Conservation (phyloP, 1,284 basidiomycete species). For the Fomes fomentarius region DNA sequence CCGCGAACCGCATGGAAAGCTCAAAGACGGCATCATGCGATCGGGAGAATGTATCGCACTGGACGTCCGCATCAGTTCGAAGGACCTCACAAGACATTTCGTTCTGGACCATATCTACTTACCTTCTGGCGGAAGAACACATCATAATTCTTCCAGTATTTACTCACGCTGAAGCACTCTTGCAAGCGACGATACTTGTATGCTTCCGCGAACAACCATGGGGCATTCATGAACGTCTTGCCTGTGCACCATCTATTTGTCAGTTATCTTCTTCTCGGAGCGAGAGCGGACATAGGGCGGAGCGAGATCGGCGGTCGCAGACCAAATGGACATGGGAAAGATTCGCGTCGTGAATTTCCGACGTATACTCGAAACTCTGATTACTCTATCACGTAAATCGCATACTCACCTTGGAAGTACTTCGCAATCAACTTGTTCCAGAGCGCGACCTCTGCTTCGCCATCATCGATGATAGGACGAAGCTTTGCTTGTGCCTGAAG, state of each 20-base stretch:
- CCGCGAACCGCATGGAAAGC: slow-evolving; percentile 90
- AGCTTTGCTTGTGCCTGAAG: slow-evolving; percentile 81
- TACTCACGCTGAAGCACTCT: slow-evolving; percentile 94
- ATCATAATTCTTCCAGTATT: slow-evolving; percentile 90
- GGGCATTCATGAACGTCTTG: slow-evolving; percentile 96
- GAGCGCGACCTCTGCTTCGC: slow-evolving; percentile 90
- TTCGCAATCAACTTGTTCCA: slow-evolving; percentile 98
- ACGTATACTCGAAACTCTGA: background rate
- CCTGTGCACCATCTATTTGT: slow-evolving; percentile 41
- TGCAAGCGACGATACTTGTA: slow-evolving; percentile 97
- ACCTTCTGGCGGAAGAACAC: slow-evolving; percentile 92
- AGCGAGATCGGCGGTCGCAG: too few relatives aligned
- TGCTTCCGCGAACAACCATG: slow-evolving; percentile 96
- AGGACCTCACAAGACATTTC: too few relatives aligned
- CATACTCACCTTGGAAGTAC: slow-evolving; percentile 79
- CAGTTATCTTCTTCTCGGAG: background rate
- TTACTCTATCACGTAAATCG: background rate
- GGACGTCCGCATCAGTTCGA: slow-evolving; percentile 11
- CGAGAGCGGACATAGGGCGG: too few relatives aligned
- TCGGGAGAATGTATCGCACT: slow-evolving; percentile 96
- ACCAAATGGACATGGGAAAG: slow-evolving; percentile 1
- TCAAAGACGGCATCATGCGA: slow-evolving; percentile 95
- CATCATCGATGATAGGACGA: slow-evolving; percentile 89
- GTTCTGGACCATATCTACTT: too few relatives aligned
- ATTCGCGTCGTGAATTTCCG: background rate